A percentile compares a stretch with the other conserved stretches of the same genome.
Evolutionary conservation across 148 eudicot species (phyloP).

Genomic region (Camellia sinensis): DNA sequence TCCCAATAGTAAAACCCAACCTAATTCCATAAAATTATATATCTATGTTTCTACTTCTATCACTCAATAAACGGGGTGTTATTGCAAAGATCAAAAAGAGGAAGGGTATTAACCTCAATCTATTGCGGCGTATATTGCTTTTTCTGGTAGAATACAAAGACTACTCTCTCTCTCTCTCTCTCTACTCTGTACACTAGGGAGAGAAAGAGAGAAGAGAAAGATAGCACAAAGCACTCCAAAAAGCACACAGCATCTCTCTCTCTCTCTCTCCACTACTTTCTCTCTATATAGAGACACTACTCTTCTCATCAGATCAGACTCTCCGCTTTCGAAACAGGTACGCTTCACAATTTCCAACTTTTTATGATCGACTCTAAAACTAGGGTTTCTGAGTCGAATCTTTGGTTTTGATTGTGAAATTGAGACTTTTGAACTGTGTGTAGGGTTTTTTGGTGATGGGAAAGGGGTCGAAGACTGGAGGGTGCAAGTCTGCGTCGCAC

Average conservation of each 20-base stretch:
- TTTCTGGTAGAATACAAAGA: background rate
- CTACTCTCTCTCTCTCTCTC: background rate
- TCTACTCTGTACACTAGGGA: too few species aligned
- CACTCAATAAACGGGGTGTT: too few species aligned
- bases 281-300: background rate
- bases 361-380: background rate
- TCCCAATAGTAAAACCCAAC: too few species aligned
- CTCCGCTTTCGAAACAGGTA: background rate
- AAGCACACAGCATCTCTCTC: background rate
- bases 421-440: conserved; percentile 9
- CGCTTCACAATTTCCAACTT: conserved; percentile 2
- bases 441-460: conserved; percentile 50
- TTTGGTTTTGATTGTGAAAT: conserved; percentile 8
- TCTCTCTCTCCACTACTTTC: background rate
- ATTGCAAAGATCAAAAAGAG: background rate
- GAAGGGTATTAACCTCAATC: conserved; percentile 2
- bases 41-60: too few species aligned
- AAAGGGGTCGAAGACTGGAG: conserved; percentile 67
- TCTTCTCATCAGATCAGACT: background rate
- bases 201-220: background rate
- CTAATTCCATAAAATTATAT: too few species aligned
- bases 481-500: conserved; percentile 78
- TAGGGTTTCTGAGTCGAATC: background rate
- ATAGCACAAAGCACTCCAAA: background rate
- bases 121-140: conserved; percentile 6